phyloP scores from a whole-genome alignment of 1,139 yeast genomes.

The Yamadazyma songkhlaensis region DNA sequence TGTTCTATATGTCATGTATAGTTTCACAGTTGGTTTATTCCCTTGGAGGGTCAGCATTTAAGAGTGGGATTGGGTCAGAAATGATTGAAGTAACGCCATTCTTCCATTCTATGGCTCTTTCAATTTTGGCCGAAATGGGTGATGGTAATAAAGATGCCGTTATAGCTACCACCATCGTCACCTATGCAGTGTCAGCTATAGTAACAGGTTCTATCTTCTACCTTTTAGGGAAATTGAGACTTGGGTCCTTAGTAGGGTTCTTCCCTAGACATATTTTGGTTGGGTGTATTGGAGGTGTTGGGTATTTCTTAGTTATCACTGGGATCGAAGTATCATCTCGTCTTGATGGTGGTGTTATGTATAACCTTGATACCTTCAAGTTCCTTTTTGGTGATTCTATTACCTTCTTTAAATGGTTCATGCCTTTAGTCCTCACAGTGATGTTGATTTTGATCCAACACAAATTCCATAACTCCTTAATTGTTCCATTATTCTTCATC shows the following conservation, averaged over 20 bases:
- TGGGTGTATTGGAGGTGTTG: slow-evolving; percentile 98
- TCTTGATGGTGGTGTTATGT: slow-evolving; percentile 68
- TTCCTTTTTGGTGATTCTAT: slow-evolving; percentile 39
- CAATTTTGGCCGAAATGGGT: slow-evolving; percentile 59
- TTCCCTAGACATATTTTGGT: slow-evolving; percentile 94
- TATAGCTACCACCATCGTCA: slow-evolving; percentile 81
- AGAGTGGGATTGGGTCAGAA: slow-evolving; percentile 90
- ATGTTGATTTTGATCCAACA: slow-evolving; percentile 63
- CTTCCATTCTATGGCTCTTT: slow-evolving; percentile 89
- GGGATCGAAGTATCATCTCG: slow-evolving; percentile 89
- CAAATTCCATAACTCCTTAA: slow-evolving; percentile 64
- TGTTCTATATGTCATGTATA: slow-evolving; percentile 89
- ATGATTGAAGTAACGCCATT: slow-evolving; percentile 99
- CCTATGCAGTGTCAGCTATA: slow-evolving; percentile 79
- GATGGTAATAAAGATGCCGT: slow-evolving; percentile 51
- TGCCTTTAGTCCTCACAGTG: slow-evolving; percentile 65
- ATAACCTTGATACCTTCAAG: slow-evolving; percentile 54
- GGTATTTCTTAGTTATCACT: slow-evolving; percentile 84
- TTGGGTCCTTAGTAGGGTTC: slow-evolving; percentile 88
- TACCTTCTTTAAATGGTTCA: slow-evolving; percentile 63
- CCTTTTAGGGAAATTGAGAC: slow-evolving; percentile 67
- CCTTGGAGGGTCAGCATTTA: slow-evolving; percentile 85
- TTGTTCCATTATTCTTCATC: slow-evolving; percentile 81
- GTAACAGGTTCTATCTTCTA: slow-evolving; percentile 84
- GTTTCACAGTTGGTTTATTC: slow-evolving; percentile 86